Evolutionary conservation across 1,139 yeast genomes (phyloP), one percentile per base, ranked within the genome.

Genomic region (Magnusiomyces magnusii): DNA sequence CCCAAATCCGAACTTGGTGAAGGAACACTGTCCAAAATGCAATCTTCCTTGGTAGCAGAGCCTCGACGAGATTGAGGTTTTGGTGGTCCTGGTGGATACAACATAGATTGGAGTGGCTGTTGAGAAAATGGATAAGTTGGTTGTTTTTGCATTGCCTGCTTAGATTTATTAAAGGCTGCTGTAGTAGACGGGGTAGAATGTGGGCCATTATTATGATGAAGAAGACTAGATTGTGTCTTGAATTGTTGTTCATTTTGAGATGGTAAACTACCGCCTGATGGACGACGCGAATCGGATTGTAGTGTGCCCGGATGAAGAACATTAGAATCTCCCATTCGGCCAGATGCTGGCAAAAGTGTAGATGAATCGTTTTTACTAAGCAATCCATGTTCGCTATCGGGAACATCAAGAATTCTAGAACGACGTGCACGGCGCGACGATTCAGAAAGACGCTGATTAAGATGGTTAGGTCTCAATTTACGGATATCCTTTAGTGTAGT

Each of bases 401-500:
- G 77, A 54, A 76, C 71, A 51, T 80, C 81, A 27, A 82, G 60
- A 27, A 80, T 73, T 2, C 74, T 73, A 1, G 92, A 73, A 76
- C 84, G 74, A 71, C 91, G 67, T 69, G 87, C 80, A 81, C 75
- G 74, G 70, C 83, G 77, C 67, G 83, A 73, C 24, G 86, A 80
- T 58, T 80, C 82, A 0, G 86, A 80, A 15, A 86, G 75, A 58
- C 79, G 80, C 56, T 87, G 85, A 63, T 84, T 82, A 66, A 87
- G 88, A 68, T 96, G 80, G 57, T 85, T 81, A 0, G 93, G 85
- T 64, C 95, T 78, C 68, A 90, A 75, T 57, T 91, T 77, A 47
- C 93, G 86, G 28, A 91, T 87, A 70, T 91, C 96, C 57, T 83
- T 82, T 55, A 91, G 71, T 0, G 95, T 87, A 61, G 85, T 80